Evolutionary conservation across 345 rosid species (phyloP).

Genomic region (Excoecaria agallocha): DNA sequence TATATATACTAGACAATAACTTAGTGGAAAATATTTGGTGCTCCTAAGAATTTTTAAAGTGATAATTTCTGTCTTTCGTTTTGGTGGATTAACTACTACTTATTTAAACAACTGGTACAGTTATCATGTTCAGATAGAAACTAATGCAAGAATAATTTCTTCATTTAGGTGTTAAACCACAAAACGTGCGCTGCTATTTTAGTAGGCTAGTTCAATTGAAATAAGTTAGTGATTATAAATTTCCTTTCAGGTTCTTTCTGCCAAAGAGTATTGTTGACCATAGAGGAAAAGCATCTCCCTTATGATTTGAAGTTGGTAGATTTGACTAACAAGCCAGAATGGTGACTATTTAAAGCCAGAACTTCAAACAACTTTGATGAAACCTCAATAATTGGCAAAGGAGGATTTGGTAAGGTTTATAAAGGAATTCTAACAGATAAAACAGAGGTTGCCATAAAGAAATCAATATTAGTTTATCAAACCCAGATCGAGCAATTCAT

Average conservation of each 20-base stretch:
- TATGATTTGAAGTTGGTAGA: constrained; percentile 87
- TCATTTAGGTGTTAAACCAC: not conserved
- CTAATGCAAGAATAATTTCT: not conserved
- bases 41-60: not conserved
- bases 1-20: not conserved
- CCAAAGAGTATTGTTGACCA: constrained; percentile 76
- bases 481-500: no score
- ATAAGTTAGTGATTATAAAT: not conserved
- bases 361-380: no score
- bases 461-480: no score
- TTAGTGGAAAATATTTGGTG: not conserved
- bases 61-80: no score
- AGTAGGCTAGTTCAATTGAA: not conserved
- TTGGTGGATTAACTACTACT: not conserved
- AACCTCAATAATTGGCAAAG: no score
- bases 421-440: no score
- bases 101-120: not conserved
- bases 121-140: not conserved
- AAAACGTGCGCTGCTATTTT: not conserved
- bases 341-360: constrained; percentile 50
- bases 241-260: constrained; percentile 70
- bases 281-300: constrained; percentile 89
- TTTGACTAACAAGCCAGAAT: constrained; percentile 81
- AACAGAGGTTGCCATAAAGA: no score
- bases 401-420: no score